Base-by-base conservation (phyloP, 352 stramenopile genomes). In the Phytophthora pluvialis region DNA sequence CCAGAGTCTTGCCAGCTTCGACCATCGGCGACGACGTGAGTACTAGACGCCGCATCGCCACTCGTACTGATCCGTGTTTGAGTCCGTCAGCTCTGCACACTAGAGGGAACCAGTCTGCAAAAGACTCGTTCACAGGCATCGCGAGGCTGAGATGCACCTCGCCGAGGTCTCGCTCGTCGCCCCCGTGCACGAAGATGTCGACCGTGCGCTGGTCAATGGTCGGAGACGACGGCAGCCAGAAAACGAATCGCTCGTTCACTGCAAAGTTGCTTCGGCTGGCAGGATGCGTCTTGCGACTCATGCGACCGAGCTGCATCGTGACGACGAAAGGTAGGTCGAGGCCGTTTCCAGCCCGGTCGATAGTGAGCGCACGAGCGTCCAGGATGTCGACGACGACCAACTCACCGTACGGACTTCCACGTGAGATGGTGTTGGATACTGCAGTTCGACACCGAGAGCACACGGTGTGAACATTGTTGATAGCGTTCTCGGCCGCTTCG, bases 161-260 rank as follows among this genome's bases (percentile, higher is more conserved):
- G 4, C 84, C 84, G 5, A 91, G 62, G 11, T 91, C 71, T n/a
- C 82, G 73, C 12, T 87, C 71, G 28, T 82, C 65, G 9, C 67
- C 29, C 45, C 81, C 78, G 44, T 70, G 75, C n/a, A 93, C 61
- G 26, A 77, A 75, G 44, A 91, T 47, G 39, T 76, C 78, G 26
- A 91, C 59, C 11, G 72, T 66, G 9, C 70, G 70, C 35, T 79
- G 59, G 16, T 86, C 77, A 51, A 77, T 82, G 0, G 73, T 59
- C 0, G 74, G 72, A 11, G 77, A 82, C 0, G 80, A 81, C 25
- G 80, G 71, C 16, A 88, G 35, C 78, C 80, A 93, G 65, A 90
- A 88, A 45, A 93, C 78, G 46, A 93, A 93, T 1, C 84, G 80
- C 29, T 91, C 80, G 56, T 90, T 89, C 64, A 86, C 83, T 1